Percentiles rank a stretch among this genome's conserved stretches.
These are phyloP conservation scores for Isochrysis galbana DNA, from an alignment of 78 protist genomes.

Conservation along the genomic window DNA sequence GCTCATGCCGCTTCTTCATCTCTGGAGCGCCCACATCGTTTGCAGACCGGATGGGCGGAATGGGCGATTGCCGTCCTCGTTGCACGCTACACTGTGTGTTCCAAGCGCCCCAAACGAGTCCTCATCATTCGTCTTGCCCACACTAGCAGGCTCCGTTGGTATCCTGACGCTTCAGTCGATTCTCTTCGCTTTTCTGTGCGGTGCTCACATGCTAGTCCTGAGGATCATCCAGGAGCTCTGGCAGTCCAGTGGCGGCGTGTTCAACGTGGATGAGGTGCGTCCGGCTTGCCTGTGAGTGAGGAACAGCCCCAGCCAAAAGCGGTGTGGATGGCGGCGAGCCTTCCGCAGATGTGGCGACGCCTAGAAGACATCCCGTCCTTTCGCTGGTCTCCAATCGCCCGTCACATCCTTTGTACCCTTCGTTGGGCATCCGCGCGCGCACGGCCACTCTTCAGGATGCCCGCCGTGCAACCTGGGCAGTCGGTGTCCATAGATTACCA, in stretches of 20 bases:
- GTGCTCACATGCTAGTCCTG: conserved; percentile 17
- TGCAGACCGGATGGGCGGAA: too few relatives aligned
- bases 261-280: conserved; percentile 14
- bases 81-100: not conserved
- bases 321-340: not conserved
- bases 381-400: not conserved
- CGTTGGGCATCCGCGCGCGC: not conserved
- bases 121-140: too few relatives aligned
- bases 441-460: not conserved
- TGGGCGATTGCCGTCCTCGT: not conserved
- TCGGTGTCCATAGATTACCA: not conserved
- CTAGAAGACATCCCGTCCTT: not conserved
- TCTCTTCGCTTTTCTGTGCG: not conserved
- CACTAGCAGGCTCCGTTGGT: not conserved
- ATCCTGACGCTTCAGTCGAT: not conserved
- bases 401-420: not conserved
- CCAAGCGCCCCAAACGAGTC: too few relatives aligned
- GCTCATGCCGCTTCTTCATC: too few relatives aligned
- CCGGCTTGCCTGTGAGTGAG: not conserved
- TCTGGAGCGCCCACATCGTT: too few relatives aligned
- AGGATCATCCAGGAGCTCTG: conserved; percentile 36
- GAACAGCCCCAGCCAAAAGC: not conserved
- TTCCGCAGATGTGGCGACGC: not conserved
- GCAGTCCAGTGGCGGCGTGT: conserved; percentile 4
- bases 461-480: not conserved